Percentiles rank a stretch among this genome's conserved stretches.
phyloP scores from a whole-genome alignment of 208 protist species.

The Acanthamoeba royreba region DNA sequence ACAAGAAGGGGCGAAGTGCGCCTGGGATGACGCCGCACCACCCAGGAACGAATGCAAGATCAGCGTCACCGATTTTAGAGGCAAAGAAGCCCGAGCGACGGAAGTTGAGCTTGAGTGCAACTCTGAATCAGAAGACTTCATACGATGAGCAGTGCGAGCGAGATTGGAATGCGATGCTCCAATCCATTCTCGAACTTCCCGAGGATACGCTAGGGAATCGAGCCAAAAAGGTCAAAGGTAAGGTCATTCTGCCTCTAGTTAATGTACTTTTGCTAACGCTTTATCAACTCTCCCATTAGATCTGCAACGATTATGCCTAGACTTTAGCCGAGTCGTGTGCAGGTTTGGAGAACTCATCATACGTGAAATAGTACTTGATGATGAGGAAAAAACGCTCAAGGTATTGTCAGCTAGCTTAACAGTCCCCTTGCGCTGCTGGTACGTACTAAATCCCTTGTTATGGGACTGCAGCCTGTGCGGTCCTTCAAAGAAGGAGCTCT shows the following conservation, averaged over 20 bases:
- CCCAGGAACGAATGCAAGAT: too few relatives aligned
- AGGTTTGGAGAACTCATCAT: slow-evolving; percentile 28
- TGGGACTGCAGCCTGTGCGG: background rate
- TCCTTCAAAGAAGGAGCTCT: background rate
- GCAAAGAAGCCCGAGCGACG: background rate
- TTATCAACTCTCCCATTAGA: background rate
- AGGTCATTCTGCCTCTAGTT: background rate
- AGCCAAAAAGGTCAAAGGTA: slow-evolving; percentile 3
- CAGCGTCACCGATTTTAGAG: too few relatives aligned
- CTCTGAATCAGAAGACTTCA: slow-evolving; percentile 24
- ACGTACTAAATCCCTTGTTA: background rate
- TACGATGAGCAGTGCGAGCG: slow-evolving; percentile 1
- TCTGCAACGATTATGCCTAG: slow-evolving; percentile 1
- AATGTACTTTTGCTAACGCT: background rate
- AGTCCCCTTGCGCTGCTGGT: background rate
- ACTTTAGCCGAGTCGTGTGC: background rate
- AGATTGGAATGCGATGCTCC: slow-evolving; percentile 30
- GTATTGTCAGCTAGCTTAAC: background rate
- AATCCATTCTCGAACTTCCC: slow-evolving; percentile 20
- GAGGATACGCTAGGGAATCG: background rate
- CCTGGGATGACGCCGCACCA: background rate
- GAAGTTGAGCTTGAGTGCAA: slow-evolving; percentile 28
- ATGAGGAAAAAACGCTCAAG: slow-evolving; percentile 9
- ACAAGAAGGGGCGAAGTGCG: background rate
- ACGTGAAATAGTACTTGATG: background rate